A percentile compares a stretch with the other conserved stretches of the same genome.
Conservation (phyloP, 768 basidiomycete species). For the Boletus vinaceobasis region DNA sequence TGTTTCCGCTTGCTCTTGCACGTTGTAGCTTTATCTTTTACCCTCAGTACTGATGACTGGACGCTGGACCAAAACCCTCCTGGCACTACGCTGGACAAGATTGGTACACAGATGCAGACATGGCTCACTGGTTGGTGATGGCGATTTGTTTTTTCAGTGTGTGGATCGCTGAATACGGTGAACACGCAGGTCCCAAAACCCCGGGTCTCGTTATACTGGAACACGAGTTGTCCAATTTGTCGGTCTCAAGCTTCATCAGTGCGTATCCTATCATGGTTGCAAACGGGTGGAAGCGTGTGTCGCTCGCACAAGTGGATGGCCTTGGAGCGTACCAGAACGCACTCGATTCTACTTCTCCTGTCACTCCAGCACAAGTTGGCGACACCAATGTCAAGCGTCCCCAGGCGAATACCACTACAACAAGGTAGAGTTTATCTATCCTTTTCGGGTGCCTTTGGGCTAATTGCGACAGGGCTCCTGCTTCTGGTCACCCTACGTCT, state of each 20-base stretch:
- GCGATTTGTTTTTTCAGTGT: not conserved
- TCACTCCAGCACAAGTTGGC: conserved; percentile 22
- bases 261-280: conserved; percentile 59
- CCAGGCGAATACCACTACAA: conserved; percentile 7
- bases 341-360: conserved; percentile 27
- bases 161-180: not conserved
- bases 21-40: not conserved
- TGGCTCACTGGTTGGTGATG: conserved; percentile 52
- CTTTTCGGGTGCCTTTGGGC: not conserved
- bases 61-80: conserved; percentile 40
- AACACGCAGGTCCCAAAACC: conserved; percentile 50
- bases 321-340: conserved; percentile 48
- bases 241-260: conserved; percentile 64
- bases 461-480: conserved; percentile 6
- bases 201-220: conserved; percentile 83
- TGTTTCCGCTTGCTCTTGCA: not conserved
- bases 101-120: conserved; percentile 47
- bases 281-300: conserved; percentile 69
- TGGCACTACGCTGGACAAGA: conserved; percentile 42
- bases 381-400: conserved; percentile 16
- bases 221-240: conserved; percentile 67
- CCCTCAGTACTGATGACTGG: conserved; percentile 73
- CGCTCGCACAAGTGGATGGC: conserved; percentile 46
- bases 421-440: conserved; percentile 6
- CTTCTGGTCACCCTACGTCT: not conserved